Evolutionary conservation across 257 asterid species (phyloP).

Genomic region (Capsicum pubescens): DNA sequence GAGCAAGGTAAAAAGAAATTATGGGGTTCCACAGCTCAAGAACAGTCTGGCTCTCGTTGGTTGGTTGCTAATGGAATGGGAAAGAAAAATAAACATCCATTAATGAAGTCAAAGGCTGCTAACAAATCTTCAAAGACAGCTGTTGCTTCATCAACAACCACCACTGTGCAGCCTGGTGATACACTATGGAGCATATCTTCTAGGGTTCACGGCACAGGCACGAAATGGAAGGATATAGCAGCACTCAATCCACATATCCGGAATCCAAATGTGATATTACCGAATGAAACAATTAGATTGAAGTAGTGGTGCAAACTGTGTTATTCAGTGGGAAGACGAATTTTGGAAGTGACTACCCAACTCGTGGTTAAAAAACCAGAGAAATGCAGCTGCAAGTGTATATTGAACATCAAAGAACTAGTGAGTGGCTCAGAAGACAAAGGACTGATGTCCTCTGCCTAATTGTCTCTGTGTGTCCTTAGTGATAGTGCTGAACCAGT

Average conservation of each 20-base stretch:
- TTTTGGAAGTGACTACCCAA: slow-evolving; percentile 14
- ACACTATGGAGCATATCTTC: slow-evolving; percentile 85
- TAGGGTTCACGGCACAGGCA: slow-evolving; percentile 58
- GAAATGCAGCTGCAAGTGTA: slow-evolving; percentile 22
- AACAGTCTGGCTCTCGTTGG: slow-evolving; percentile 95
- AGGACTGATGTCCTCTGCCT: background rate
- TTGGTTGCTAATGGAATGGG: slow-evolving; percentile 98
- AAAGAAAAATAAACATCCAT: slow-evolving; percentile 87
- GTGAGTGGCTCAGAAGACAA: background rate
- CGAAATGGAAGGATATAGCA: slow-evolving; percentile 58
- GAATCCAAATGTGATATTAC: slow-evolving; percentile 60
- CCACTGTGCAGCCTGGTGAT: slow-evolving; percentile 65
- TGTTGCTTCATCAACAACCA: slow-evolving; percentile 44
- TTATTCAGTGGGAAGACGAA: background rate
- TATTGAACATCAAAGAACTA: background rate
- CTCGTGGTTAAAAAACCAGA: background rate
- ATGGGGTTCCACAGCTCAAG: slow-evolving; percentile 84
- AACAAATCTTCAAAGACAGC: slow-evolving; percentile 45
- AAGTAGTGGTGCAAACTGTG: slow-evolving; percentile 31
- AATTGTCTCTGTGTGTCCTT: background rate
- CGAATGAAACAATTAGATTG: slow-evolving; percentile 55
- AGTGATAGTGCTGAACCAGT: background rate
- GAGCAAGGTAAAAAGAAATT: slow-evolving; percentile 75
- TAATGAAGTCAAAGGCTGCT: slow-evolving; percentile 67
- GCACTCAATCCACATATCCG: slow-evolving; percentile 63